Percentiles rank a stretch among this genome's conserved stretches.
Evolutionary conservation across 306 rosid species (phyloP).

Genomic region (Fragaria ananassa): DNA sequence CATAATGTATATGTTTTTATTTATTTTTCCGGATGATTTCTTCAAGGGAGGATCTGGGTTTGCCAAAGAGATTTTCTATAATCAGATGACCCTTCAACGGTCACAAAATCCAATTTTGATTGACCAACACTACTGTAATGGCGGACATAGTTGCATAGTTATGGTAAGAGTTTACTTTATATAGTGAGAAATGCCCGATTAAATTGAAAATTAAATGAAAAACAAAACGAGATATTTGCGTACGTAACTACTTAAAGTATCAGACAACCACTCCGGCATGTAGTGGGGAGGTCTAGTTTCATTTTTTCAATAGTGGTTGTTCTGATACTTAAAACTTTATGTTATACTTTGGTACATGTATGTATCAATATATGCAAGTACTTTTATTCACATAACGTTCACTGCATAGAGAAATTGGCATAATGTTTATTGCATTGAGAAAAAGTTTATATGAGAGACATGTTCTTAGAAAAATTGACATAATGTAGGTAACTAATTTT

Average conservation of each 20-base stretch:
- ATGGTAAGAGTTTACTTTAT: not conserved
- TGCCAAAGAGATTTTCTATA: not conserved
- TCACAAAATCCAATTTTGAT: conserved; percentile 7
- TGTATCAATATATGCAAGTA: too few relatives aligned
- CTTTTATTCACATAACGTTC: too few relatives aligned
- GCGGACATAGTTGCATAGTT: not conserved
- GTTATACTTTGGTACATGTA: too few relatives aligned
- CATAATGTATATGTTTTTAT: not conserved
- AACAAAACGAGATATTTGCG: not conserved
- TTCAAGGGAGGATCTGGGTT: not conserved
- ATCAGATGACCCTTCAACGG: not conserved
- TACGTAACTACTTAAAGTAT: not conserved
- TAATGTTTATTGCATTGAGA: too few relatives aligned
- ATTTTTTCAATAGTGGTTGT: too few relatives aligned
- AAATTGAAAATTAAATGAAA: too few relatives aligned
- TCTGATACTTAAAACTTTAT: too few relatives aligned
- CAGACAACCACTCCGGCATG: not conserved
- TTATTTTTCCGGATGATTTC: not conserved
- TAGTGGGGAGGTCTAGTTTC: too few relatives aligned
- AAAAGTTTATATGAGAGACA: too few relatives aligned
- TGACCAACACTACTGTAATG: not conserved
- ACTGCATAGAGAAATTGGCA: too few relatives aligned
- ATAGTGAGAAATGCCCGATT: not conserved
- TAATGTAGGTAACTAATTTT: too few relatives aligned
- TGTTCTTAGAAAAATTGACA: too few relatives aligned